Base-by-base conservation (phyloP, 2,329 filamentous ascomycete species). In the Talaromyces sp. region DNA sequence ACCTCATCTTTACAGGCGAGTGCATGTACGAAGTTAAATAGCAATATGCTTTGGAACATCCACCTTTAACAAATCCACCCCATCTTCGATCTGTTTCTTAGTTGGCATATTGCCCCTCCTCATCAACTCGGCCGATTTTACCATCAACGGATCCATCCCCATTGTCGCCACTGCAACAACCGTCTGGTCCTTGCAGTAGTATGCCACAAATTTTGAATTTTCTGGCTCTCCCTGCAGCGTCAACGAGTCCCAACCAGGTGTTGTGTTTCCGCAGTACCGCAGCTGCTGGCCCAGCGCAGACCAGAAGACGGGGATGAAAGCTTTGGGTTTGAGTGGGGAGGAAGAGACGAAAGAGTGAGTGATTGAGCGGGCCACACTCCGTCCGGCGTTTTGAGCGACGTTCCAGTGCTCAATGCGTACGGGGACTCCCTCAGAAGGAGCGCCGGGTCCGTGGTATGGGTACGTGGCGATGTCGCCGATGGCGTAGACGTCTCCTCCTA, bases 401-500 rank as follows among this genome's bases (percentile, higher is more conserved):
- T 97, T 93, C 94, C 94, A 99, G 74, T 99, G 94, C 80, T 99
- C 94, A 70, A 97, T 97, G 64, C 94, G 88, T 0, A 89, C 85
- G 19, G 83, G 82, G 51, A 81, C 82, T 63, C 90, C 91, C 1
- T 62, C 64, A n/a, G 69, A 65, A 17, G 88, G 83, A 27, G 91
- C 88, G 26, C 90, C 92, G 0, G 94, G 94, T 1, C 94, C 94
- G 73, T 91, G 84, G 79, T 99, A 99, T 0, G 94, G 94, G 75
- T 91, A 97, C 0, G 90, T 92, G 12, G 94, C 92, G 63, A 99
- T 97, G 72, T 99, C 94, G 57, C 93, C 93, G 63, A 99, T 86
- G 14, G 94, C 94, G 71, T 90, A 99, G 56, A 97, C 92, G 65
- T 93, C 89, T 46, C 68, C 66, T 68, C 89, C 83, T 3, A 94